A percentile compares a stretch with the other conserved stretches of the same genome.
These are phyloP conservation scores for Geotrichum reessii DNA, from an alignment of 1,139 yeast genomes.

Conservation along the genomic window DNA sequence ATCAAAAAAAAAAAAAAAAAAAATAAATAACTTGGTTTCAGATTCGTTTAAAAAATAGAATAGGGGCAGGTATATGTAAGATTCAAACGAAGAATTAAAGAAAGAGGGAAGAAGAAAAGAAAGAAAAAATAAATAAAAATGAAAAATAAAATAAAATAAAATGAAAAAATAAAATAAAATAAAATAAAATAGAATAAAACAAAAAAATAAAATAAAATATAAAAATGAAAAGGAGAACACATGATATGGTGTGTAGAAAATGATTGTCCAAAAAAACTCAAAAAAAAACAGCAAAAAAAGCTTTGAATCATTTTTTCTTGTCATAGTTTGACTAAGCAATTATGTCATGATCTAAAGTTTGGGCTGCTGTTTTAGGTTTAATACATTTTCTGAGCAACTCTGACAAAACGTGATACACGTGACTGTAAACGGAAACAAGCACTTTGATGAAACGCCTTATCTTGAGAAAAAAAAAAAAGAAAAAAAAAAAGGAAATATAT, in stretches of 20 bases:
- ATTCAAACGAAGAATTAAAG: neutral
- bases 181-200: conserved; percentile 17
- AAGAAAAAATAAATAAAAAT: conserved; percentile 11
- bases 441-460: neutral
- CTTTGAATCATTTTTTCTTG: neutral
- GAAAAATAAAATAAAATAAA: conserved; percentile 11
- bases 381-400: neutral
- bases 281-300: conserved; percentile 1
- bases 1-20: neutral
- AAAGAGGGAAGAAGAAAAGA: neutral
- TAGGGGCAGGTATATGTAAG: neutral
- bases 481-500: too few species aligned
- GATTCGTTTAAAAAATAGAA: neutral
- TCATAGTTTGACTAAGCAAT: conserved; percentile 2
- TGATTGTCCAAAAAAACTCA: neutral
- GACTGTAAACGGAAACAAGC: neutral
- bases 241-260: conserved; percentile 3
- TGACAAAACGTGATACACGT: neutral
- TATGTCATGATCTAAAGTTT: conserved; percentile 22
- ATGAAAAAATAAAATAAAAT: neutral
- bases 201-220: conserved; percentile 11
- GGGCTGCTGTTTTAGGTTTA: neutral
- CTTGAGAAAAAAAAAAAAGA: neutral
- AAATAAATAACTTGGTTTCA: neutral
- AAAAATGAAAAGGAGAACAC: conserved; percentile 4